Conservation (phyloP, 306 rosid species). For the Lathyrus aphaca region DNA sequence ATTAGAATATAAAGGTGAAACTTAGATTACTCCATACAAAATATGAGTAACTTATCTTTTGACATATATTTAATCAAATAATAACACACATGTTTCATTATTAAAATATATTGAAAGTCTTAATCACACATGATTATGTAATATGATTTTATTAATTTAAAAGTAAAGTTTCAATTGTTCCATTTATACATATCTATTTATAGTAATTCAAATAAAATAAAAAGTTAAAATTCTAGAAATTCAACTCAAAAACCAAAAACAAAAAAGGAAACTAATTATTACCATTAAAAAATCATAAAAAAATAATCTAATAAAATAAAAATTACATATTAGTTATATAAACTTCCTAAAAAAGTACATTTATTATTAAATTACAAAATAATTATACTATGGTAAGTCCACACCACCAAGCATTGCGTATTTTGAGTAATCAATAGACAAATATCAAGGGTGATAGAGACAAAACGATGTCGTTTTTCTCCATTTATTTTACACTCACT, state of each 20-base stretch:
- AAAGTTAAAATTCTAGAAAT: neutral
- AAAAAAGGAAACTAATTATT: neutral
- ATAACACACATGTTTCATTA: too few species aligned
- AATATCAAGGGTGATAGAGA: neutral
- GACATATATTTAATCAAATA: too few species aligned
- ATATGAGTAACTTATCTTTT: too few species aligned
- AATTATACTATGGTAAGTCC: conserved; percentile 1
- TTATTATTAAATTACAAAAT: neutral
- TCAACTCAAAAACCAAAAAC: neutral
- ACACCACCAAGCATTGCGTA: neutral
- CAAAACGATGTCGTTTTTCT: conserved; percentile 8
- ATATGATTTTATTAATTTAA: too few species aligned
- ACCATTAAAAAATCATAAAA: neutral
- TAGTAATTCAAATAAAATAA: too few species aligned
- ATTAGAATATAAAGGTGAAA: too few species aligned
- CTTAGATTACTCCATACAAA: too few species aligned
- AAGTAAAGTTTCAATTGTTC: too few species aligned
- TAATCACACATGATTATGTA: too few species aligned
- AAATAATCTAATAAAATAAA: neutral
- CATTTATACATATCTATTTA: too few species aligned
- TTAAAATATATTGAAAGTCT: too few species aligned
- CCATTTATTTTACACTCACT: neutral
- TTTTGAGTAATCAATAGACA: neutral
- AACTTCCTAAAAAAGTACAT: neutral
- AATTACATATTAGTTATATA: neutral